phyloP scores from a whole-genome alignment of 148 eudicot genomes.

The Selenicereus undatus region DNA sequence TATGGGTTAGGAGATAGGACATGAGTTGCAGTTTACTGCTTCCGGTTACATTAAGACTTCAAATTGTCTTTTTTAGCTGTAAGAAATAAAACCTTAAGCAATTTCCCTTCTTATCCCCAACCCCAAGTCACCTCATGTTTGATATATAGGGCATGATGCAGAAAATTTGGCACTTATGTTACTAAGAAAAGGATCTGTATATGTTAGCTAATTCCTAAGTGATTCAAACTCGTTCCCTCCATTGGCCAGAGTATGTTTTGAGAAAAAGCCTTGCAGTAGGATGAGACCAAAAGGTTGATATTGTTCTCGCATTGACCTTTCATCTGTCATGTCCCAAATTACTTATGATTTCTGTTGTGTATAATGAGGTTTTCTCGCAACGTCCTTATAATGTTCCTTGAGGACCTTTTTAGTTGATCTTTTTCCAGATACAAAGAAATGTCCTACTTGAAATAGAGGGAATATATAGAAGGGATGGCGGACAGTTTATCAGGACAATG shows the following conservation, averaged over 20 bases:
- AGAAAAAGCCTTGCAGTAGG: background rate
- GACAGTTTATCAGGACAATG: too few species aligned
- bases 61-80: too few species aligned
- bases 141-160: background rate
- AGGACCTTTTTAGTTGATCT: too few species aligned
- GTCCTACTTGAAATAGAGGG: too few species aligned
- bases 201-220: background rate
- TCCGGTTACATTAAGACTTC: too few species aligned
- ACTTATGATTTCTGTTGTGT: background rate
- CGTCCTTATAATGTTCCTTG: too few species aligned
- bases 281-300: background rate
- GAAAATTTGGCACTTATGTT: background rate
- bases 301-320: background rate
- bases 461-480: too few species aligned
- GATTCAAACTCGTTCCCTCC: background rate
- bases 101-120: background rate
- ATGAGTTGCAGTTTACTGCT: background rate
- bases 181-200: background rate
- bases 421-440: too few species aligned
- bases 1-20: background rate
- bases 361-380: background rate
- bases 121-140: background rate
- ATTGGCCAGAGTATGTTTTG: too few species aligned
- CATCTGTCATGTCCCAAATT: background rate
- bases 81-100: background rate